phyloP scores from a whole-genome alignment of 129 eudicot genomes.

The Ambrosia artemisiifolia region DNA sequence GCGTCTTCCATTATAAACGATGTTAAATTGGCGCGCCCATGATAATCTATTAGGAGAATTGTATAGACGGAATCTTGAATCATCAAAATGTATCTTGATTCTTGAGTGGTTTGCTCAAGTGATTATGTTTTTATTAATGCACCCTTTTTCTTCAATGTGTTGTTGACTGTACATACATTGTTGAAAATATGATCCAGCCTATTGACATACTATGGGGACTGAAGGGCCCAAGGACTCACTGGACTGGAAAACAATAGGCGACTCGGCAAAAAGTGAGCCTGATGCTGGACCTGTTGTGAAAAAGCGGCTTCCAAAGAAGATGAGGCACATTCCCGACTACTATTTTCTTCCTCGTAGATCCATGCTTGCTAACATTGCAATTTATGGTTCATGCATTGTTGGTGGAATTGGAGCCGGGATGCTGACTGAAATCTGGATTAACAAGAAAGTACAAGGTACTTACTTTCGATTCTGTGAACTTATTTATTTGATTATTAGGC shows the following conservation, averaged over 20 bases:
- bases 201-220: constrained; percentile 39
- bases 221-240: constrained; percentile 56
- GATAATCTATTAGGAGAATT: not conserved
- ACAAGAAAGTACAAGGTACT: constrained; percentile 85
- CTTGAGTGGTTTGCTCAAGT: not conserved
- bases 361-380: constrained; percentile 54
- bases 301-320: constrained; percentile 66
- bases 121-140: not conserved
- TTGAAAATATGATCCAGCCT: constrained; percentile 3
- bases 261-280: constrained; percentile 29
- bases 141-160: not conserved
- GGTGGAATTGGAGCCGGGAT: constrained; percentile 95
- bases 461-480: not conserved
- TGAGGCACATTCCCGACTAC: constrained; percentile 71
- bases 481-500: constrained; percentile 1
- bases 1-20: not conserved
- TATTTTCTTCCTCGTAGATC: constrained; percentile 90
- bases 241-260: constrained; percentile 75
- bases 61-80: not conserved
- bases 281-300: constrained; percentile 52
- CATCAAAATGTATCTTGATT: constrained; percentile 1
- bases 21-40: not conserved
- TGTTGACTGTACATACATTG: constrained; percentile 16
- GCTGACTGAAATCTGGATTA: constrained; percentile 81
- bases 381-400: constrained; percentile 73